Evolutionary conservation across 2,329 filamentous ascomycete genomes (phyloP).

Genomic region (Calonectria pseudoreteaudii): DNA sequence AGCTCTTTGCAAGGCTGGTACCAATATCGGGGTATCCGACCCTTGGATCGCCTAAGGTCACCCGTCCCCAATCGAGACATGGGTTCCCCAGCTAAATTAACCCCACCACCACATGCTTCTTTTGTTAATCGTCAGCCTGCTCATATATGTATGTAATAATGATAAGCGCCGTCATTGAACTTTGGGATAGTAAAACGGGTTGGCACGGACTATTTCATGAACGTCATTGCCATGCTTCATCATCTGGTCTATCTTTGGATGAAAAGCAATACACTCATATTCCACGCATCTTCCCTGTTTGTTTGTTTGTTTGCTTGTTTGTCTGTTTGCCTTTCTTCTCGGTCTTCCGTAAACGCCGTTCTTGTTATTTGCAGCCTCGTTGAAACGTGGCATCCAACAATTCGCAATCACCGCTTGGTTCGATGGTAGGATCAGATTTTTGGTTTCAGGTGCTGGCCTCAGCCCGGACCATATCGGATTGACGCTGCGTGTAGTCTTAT

Average conservation of each 20-base stretch:
- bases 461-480: constrained; percentile 5
- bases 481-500: not conserved
- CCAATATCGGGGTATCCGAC: constrained; percentile 10
- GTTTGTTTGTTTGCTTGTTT: not conserved
- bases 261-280: not conserved
- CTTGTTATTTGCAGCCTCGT: not conserved
- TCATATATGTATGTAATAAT: not conserved
- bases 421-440: not conserved
- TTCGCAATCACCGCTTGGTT: not conserved
- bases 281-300: not conserved
- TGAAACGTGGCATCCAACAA: not conserved
- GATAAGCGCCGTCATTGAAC: constrained; percentile 6
- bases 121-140: not conserved
- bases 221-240: constrained; percentile 11
- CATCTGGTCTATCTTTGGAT: constrained; percentile 5
- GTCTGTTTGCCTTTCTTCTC: not conserved
- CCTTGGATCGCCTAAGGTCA: not conserved
- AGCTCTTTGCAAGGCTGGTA: not conserved
- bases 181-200: not conserved
- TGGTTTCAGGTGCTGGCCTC: constrained; percentile 18
- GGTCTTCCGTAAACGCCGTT: not conserved
- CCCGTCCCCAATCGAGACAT: not conserved
- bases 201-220: not conserved
- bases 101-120: constrained; percentile 8
- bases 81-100: constrained; percentile 16